A percentile compares a stretch with the other conserved stretches of the same genome.
phyloP scores from a whole-genome alignment of 306 rosid species.

The Castanopsis chinensis region DNA sequence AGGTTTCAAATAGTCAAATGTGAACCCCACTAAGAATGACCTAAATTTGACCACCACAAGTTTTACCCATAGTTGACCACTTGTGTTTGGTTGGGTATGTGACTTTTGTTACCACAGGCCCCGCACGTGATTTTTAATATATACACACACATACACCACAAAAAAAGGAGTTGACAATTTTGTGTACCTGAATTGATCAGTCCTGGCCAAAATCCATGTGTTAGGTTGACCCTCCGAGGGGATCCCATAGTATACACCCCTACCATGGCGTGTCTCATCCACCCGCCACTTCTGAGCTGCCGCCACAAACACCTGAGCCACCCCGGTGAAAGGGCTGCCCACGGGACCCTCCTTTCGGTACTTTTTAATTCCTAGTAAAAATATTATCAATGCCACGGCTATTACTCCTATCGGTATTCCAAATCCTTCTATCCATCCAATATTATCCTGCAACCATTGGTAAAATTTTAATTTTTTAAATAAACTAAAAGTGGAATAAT shows the following conservation, averaged over 20 bases:
- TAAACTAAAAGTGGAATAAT: neutral
- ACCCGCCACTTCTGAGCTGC: conserved; percentile 51
- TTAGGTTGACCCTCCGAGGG: conserved; percentile 18
- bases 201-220: conserved; percentile 25
- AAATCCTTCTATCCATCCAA: conserved; percentile 66
- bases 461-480: neutral
- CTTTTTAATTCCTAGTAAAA: conserved; percentile 49
- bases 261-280: neutral
- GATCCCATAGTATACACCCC: conserved; percentile 26
- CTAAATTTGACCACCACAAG: too few species aligned
- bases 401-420: conserved; percentile 53
- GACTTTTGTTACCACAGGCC: too few species aligned
- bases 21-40: too few species aligned
- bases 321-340: conserved; percentile 58
- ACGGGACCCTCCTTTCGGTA: conserved; percentile 43
- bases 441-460: conserved; percentile 43
- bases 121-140: too few species aligned
- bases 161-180: neutral
- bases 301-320: conserved; percentile 64
- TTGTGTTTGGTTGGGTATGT: too few species aligned
- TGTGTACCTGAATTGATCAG: conserved; percentile 53
- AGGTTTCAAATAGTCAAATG: too few species aligned
- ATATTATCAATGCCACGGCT: conserved; percentile 44
- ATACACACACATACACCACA: too few species aligned
- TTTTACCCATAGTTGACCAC: too few species aligned